Conservation (phyloP, 2,329 filamentous ascomycete species). For the Septoria petroselini region DNA sequence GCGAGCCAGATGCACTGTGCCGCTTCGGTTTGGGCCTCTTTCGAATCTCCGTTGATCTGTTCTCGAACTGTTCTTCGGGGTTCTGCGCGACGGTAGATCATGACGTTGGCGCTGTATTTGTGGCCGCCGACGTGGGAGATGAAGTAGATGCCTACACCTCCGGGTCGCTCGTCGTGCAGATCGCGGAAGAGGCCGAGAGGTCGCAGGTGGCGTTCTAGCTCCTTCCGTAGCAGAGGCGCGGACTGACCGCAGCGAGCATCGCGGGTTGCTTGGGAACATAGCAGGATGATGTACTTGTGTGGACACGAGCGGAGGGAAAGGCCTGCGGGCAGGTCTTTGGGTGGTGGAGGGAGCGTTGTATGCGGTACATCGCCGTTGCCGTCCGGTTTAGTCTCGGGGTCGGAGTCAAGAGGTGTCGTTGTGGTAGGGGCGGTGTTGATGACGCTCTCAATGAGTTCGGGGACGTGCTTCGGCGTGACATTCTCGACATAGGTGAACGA, state of each 20-base stretch:
- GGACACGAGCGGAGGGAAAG: slow-evolving; percentile 66
- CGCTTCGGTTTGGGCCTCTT: slow-evolving; percentile 51
- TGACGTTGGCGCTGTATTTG: slow-evolving; percentile 92
- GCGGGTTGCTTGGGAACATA: slow-evolving; percentile 92
- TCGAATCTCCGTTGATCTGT: slow-evolving; percentile 39
- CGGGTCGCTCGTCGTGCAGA: slow-evolving; percentile 80
- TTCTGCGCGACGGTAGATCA: slow-evolving; percentile 71
- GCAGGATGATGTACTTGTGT: slow-evolving; percentile 80
- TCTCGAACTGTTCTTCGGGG: slow-evolving; percentile 28
- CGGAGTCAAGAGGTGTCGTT: slow-evolving; percentile 55
- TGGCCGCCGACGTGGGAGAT: slow-evolving; percentile 95
- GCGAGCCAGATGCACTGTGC: slow-evolving; percentile 92
- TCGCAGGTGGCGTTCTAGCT: slow-evolving; percentile 84
- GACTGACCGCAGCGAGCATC: slow-evolving; percentile 93
- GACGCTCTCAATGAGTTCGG: slow-evolving; percentile 66
- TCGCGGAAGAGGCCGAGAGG: slow-evolving; percentile 83
- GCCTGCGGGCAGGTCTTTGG: slow-evolving; percentile 31
- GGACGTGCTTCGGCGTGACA: slow-evolving; percentile 71
- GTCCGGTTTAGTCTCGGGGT: slow-evolving; percentile 11
- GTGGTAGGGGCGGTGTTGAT: slow-evolving; percentile 73
- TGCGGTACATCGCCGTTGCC: slow-evolving; percentile 19
- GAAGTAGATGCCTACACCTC: slow-evolving; percentile 93
- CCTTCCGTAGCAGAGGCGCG: slow-evolving; percentile 80
- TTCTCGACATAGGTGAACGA: slow-evolving; percentile 80
- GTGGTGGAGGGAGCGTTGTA: slow-evolving; percentile 17